Conservation (phyloP, 1,284 basidiomycete species). For the Agroathelia rolfsii region DNA sequence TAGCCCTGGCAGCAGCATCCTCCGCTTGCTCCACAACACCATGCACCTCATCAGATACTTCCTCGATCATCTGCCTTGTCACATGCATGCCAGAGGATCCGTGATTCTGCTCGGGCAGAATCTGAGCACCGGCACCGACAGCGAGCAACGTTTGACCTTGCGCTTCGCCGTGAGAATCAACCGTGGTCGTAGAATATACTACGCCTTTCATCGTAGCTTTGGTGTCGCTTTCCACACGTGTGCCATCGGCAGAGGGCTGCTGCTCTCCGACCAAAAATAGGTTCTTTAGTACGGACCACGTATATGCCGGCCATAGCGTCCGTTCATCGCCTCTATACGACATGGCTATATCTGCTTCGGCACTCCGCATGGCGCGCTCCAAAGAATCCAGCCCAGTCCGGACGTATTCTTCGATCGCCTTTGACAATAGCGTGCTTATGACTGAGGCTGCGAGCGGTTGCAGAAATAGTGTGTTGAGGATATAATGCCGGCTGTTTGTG, state of each 20-base stretch:
- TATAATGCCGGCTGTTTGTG: conserved; percentile 34
- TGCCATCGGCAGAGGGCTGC: conserved; percentile 8
- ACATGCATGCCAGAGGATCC: conserved; percentile 24
- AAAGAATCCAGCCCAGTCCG: conserved; percentile 21
- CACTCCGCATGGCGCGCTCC: conserved; percentile 20
- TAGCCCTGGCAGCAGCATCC: conserved; percentile 10
- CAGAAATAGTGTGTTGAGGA: conserved; percentile 36
- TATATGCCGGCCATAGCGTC: conserved; percentile 16
- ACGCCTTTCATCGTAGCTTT: conserved; percentile 27
- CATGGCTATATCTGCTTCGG: conserved; percentile 18
- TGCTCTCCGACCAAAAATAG: conserved; percentile 10
- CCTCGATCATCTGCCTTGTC: conserved; percentile 13
- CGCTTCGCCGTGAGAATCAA: conserved; percentile 11
- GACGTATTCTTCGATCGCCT: conserved; percentile 24
- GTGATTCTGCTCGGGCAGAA: conserved; percentile 34
- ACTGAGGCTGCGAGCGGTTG: conserved; percentile 33
- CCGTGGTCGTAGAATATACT: conserved; percentile 24
- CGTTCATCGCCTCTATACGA: too few species aligned
- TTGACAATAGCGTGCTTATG: conserved; percentile 17
- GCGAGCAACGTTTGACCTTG: conserved; percentile 25
- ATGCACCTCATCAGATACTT: conserved; percentile 14
- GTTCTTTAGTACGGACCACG: too few species aligned
- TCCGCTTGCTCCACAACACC: conserved; percentile 14
- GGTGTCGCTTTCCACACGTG: conserved; percentile 15
- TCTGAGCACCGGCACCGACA: conserved; percentile 34